A percentile compares a stretch with the other conserved stretches of the same genome.
phyloP scores from a whole-genome alignment of 202 grass and related monocot genomes.

The Carex sylvatica region DNA sequence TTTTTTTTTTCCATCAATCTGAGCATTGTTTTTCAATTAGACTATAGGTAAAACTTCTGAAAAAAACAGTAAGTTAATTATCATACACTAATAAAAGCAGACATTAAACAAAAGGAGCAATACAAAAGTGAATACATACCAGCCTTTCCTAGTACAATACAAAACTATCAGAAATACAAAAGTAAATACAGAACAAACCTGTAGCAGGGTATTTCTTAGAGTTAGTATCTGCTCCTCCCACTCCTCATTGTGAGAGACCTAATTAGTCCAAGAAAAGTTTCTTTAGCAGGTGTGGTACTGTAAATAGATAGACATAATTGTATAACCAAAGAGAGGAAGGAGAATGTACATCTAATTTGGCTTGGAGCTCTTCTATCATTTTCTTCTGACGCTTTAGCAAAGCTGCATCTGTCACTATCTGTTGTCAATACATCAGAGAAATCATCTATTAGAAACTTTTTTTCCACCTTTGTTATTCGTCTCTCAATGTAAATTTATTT shows the following conservation, averaged over 20 bases:
- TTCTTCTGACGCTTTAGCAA: constrained; percentile 89
- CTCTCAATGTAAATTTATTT: not conserved
- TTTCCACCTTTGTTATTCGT: not conserved
- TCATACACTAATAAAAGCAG: not conserved
- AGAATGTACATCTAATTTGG: constrained; percentile 57
- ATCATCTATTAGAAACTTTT: constrained; percentile 9
- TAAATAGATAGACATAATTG: not conserved
- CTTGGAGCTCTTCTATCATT: constrained; percentile 88
- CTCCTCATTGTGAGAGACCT: constrained; percentile 90
- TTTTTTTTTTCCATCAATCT: not conserved
- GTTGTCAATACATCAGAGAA: constrained; percentile 30
- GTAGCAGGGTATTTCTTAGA: constrained; percentile 79
- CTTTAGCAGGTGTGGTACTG: not conserved
- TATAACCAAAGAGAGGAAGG: not conserved
- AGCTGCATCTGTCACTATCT: constrained; percentile 99
- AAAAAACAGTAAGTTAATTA: not conserved
- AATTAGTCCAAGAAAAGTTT: constrained; percentile 27
- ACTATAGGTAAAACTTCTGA: not conserved
- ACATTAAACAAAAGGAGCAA: not conserved
- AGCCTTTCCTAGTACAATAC: not conserved
- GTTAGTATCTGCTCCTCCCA: constrained; percentile 90
- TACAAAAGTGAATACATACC: constrained; percentile 16
- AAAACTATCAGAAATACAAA: constrained; percentile 10
- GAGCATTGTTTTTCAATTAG: constrained; percentile 20
- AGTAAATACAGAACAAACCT: constrained; percentile 39